These are phyloP conservation scores for Tuber magnatum DNA, from an alignment of 495 filamentous ascomycete species.

Conservation along the genomic window DNA sequence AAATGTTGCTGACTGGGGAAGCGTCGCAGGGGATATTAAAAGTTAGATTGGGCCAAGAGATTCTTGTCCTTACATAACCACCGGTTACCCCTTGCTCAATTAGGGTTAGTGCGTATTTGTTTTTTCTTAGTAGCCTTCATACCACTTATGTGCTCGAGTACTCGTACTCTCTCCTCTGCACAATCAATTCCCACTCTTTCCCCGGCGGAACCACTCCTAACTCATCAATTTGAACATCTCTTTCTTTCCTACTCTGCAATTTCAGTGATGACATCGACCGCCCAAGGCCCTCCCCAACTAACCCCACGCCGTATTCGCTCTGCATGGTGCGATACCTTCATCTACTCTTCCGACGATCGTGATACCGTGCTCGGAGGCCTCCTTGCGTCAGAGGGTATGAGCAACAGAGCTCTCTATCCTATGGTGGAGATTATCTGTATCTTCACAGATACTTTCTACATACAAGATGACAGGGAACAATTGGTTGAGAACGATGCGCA, in stretches of 20 bases:
- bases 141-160: not conserved
- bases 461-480: slow-evolving; percentile 33
- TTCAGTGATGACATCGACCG: not conserved
- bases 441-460: slow-evolving; percentile 24
- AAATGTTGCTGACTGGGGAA: not conserved
- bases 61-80: not conserved
- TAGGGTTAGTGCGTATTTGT: not conserved
- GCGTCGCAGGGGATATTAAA: not conserved
- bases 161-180: not conserved
- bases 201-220: not conserved
- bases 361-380: slow-evolving; percentile 39
- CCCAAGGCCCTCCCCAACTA: not conserved
- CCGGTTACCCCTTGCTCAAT: not conserved
- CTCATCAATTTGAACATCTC: not conserved
- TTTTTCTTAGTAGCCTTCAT: not conserved
- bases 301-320: slow-evolving; percentile 28
- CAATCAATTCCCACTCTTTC: not conserved
- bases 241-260: not conserved
- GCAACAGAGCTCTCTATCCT: slow-evolving; percentile 42
- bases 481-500: slow-evolving; percentile 33
- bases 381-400: slow-evolving; percentile 41
- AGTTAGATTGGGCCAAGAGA: not conserved
- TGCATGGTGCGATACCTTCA: slow-evolving; percentile 39
- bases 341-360: slow-evolving; percentile 41
- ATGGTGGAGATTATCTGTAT: slow-evolving; percentile 41